phyloP scores from a whole-genome alignment of 176 grass and related monocot genomes.

The Saccharum officinarum region DNA sequence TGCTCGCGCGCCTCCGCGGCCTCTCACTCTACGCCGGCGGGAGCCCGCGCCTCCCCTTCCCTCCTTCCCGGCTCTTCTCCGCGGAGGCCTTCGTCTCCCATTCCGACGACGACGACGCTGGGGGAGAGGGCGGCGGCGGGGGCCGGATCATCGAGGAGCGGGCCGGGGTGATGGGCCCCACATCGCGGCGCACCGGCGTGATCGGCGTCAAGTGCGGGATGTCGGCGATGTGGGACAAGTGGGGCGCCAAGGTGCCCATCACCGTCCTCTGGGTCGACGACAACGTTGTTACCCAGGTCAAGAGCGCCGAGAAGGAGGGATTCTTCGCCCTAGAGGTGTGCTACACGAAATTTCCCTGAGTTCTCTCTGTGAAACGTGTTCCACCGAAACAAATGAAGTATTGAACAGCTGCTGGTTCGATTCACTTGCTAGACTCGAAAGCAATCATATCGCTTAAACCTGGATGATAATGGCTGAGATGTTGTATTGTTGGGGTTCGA shows the following conservation, averaged over 20 bases:
- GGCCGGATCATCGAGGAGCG: constrained; percentile 71
- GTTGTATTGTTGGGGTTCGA: not conserved
- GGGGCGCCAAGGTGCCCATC: constrained; percentile 89
- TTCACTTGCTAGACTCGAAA: not conserved
- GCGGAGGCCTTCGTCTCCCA: constrained; percentile 51
- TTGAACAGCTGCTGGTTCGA: not conserved
- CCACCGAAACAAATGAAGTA: not conserved
- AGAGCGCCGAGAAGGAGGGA: constrained; percentile 84
- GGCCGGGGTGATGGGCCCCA: constrained; percentile 54
- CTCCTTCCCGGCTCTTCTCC: constrained; percentile 53
- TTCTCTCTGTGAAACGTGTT: not conserved
- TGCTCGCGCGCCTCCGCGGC: constrained; percentile 59
- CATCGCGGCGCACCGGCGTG: constrained; percentile 68
- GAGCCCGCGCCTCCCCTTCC: constrained; percentile 12
- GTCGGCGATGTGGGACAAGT: constrained; percentile 97
- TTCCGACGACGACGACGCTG: constrained; percentile 39
- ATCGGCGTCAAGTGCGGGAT: constrained; percentile 97
- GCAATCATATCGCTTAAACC: not conserved
- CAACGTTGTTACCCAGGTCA: constrained; percentile 95
- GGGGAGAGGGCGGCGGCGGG: constrained; percentile 16
- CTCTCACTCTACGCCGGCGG: constrained; percentile 21
- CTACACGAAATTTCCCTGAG: not conserved
- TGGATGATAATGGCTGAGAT: constrained; percentile 1
- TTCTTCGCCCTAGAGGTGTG: constrained; percentile 86
- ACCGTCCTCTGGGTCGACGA: constrained; percentile 94